Evolutionary conservation across 2,329 filamentous ascomycete genomes (phyloP), one percentile per base, ranked within the genome.

Genomic region (Fusarium sp.): DNA sequence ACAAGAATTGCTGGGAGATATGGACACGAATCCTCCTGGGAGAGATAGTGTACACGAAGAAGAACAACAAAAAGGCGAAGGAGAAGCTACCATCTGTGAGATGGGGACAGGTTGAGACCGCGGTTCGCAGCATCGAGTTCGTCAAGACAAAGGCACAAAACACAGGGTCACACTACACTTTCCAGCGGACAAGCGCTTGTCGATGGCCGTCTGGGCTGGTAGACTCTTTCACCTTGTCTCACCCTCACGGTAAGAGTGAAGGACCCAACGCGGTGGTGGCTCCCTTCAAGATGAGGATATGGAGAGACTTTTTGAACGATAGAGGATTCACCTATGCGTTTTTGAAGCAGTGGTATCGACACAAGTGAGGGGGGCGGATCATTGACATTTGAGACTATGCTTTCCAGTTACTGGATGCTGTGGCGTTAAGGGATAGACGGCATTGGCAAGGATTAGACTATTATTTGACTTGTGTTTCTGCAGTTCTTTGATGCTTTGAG

Each of bases 1-100:
- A 64, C 24, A 73, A 73, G 47, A 47, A 33, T 31, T 73, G 22
- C 49, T 63, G 36, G 65, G 57, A 11, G 26, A 21, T 7, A 44
- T 38, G 19, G 33, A 42, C 13, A n/a, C 19, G 10, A 22, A 22
- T 39, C 47, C 57, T 24, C 49, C 47, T 28, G 57, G 67, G 62
- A 40, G 24, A 14, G 62, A 71, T 8, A 6, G 64, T 22, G 39
- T 44, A 17, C 36, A 47, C 24, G 54, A 70, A 11, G 46, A 63
- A 10, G 57, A 55, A 6, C 54, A 52, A 4, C 65, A 56, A 14
- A 11, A 60, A 61, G 24, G 69, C 55, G 3, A 57, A 43, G 22
- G 22, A 43, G 22, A 43, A 26, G 40, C 7, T 43, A 22, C 22
- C 22, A 9, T 22, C 40, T 5, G 22, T 43, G 21, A 17, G 40